Conservation (phyloP, 106 monocot genomes). For the Dioscorea alata region DNA sequence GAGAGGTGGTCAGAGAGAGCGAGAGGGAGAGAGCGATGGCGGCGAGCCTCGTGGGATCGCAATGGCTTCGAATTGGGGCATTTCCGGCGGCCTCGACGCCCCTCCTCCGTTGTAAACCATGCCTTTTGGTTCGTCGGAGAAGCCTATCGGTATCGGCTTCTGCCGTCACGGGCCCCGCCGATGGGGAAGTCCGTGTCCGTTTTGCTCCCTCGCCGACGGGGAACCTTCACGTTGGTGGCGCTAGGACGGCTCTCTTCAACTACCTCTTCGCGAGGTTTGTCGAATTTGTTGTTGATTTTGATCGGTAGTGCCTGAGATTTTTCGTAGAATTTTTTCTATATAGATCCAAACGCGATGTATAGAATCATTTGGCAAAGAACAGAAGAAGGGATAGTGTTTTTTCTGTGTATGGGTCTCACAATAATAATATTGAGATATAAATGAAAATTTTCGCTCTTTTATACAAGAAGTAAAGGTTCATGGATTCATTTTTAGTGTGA, state of each 20-base stretch:
- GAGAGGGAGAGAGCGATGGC: constrained; percentile 17
- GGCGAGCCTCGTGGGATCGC: constrained; percentile 34
- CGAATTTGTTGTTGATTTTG: background rate
- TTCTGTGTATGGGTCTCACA: too few relatives aligned
- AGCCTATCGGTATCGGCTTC: constrained; percentile 18
- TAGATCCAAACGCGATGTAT: too few relatives aligned
- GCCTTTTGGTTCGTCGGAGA: constrained; percentile 17
- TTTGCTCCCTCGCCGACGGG: constrained; percentile 80
- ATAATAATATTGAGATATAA: too few relatives aligned
- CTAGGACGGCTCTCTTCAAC: constrained; percentile 71
- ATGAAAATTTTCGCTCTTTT: too few relatives aligned
- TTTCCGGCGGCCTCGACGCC: constrained; percentile 31
- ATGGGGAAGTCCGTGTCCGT: constrained; percentile 58
- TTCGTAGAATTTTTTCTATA: too few relatives aligned
- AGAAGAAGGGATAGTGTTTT: too few relatives aligned
- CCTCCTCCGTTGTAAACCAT: constrained; percentile 13
- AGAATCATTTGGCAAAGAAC: too few relatives aligned
- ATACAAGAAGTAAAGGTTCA: too few relatives aligned
- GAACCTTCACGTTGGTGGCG: constrained; percentile 73
- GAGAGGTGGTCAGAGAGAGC: too few relatives aligned
- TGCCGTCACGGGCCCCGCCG: constrained; percentile 13
- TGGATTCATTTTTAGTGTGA: too few relatives aligned
- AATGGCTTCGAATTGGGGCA: constrained; percentile 31
- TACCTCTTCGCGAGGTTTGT: constrained; percentile 66
- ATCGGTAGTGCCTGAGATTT: too few relatives aligned